Conservation (phyloP, 2,329 filamentous ascomycete species). For the Fusarium pseudoanthophilum region DNA sequence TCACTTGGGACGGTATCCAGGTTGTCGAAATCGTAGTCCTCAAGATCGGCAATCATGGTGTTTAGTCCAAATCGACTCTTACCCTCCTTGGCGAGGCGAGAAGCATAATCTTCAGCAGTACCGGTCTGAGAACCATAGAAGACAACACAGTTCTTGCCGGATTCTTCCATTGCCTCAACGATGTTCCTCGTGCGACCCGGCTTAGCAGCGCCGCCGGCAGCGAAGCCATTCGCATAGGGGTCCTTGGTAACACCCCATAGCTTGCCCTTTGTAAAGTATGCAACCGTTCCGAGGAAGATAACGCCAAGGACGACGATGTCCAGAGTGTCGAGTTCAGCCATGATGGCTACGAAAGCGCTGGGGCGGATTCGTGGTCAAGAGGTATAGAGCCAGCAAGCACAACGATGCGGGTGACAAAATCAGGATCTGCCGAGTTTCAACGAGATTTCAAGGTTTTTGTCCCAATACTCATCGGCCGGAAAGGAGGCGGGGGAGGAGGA, state of each 20-base stretch:
- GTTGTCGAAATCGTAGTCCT: constrained; percentile 97
- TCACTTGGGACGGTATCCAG: constrained; percentile 88
- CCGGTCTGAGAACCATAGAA: constrained; percentile 99
- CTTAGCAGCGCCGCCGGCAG: constrained; percentile 76
- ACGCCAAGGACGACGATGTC: constrained; percentile 91
- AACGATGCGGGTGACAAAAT: neutral
- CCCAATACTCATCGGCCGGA: constrained; percentile 39
- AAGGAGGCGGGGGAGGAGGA: constrained; percentile 40
- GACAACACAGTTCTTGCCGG: constrained; percentile 95
- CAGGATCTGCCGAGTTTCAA: neutral
- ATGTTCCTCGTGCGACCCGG: constrained; percentile 90
- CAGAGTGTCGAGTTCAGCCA: constrained; percentile 96
- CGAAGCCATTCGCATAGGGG: constrained; percentile 82
- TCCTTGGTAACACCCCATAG: constrained; percentile 92
- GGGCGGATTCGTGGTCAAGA: constrained; percentile 8
- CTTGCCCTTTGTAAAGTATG: constrained; percentile 98
- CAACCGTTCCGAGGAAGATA: constrained; percentile 86
- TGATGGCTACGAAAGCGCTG: constrained; percentile 56
- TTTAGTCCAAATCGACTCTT: constrained; percentile 95
- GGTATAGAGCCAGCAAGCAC: neutral
- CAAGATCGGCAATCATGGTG: constrained; percentile 97
- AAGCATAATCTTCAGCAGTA: constrained; percentile 98
- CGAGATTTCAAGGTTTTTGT: constrained; percentile 21
- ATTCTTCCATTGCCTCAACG: constrained; percentile 94
- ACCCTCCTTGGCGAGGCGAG: constrained; percentile 94